Evolutionary conservation across 306 rosid species (phyloP).

Genomic region (Carpinus fangiana): DNA sequence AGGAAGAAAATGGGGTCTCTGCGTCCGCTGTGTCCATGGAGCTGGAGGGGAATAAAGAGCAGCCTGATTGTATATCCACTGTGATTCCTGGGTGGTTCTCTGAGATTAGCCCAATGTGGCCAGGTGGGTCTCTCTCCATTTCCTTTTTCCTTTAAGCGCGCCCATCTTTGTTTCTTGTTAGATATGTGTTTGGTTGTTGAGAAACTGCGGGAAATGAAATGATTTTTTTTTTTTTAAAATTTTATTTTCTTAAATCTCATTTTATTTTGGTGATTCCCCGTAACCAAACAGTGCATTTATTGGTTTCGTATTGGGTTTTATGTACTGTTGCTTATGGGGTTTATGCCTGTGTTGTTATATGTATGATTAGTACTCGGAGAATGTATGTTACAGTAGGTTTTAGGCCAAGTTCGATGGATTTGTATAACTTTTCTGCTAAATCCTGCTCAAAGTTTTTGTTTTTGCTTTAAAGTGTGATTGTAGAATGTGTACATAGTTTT

Average conservation of each 20-base stretch:
- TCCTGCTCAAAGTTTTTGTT: neutral
- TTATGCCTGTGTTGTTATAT: neutral
- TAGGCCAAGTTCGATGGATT: neutral
- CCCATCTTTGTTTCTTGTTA: neutral
- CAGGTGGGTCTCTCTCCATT: constrained; percentile 55
- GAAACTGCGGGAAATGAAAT: constrained; percentile 6
- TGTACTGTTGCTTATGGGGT: neutral
- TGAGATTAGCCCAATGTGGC: constrained; percentile 99
- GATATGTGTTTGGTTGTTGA: constrained; percentile 8
- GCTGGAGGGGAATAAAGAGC: constrained; percentile 29
- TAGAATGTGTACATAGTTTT: neutral
- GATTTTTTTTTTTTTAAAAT: neutral
- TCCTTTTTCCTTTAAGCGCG: neutral
- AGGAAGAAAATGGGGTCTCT: constrained; percentile 48
- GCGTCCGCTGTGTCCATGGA: constrained; percentile 46
- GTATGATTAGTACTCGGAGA: neutral
- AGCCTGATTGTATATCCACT: constrained; percentile 45
- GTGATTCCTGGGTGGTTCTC: constrained; percentile 99
- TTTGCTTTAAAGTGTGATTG: neutral
- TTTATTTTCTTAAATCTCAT: neutral
- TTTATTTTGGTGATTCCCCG: neutral
- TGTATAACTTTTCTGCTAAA: neutral
- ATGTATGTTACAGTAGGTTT: neutral
- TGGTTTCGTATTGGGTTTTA: constrained; percentile 2
- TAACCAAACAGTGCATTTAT: neutral